phyloP scores from a whole-genome alignment of 805 yeast species.

The Myxozyma lipomycoides region DNA sequence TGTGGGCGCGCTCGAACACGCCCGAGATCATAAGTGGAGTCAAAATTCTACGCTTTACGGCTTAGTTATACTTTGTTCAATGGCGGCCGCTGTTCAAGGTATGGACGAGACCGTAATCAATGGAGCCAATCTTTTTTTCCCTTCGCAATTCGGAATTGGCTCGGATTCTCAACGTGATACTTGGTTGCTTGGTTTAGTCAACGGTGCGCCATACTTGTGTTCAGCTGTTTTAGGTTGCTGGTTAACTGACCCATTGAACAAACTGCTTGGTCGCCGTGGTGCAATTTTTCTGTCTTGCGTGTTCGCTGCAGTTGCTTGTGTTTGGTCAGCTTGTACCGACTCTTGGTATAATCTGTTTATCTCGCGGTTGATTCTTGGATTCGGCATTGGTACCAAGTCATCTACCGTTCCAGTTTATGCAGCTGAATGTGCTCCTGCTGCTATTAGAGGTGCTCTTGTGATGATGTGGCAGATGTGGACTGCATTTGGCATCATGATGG shows the following conservation, averaged over 20 bases:
- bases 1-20: slow-evolving; percentile 40
- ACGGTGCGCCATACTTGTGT: slow-evolving; percentile 63
- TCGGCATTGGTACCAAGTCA: slow-evolving; percentile 64
- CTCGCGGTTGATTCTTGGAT: slow-evolving; percentile 56
- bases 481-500: slow-evolving; percentile 70
- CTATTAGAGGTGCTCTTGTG: slow-evolving; percentile 59
- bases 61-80: slow-evolving; percentile 56
- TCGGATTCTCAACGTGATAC: slow-evolving; percentile 34
- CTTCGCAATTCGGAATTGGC: slow-evolving; percentile 45
- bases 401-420: slow-evolving; percentile 66
- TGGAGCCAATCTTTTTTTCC: slow-evolving; percentile 59
- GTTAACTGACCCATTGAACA: slow-evolving; percentile 51
- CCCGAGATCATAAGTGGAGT: slow-evolving; percentile 46
- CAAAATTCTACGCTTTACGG: slow-evolving; percentile 44
- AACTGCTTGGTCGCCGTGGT: slow-evolving; percentile 55
- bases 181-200: slow-evolving; percentile 56
- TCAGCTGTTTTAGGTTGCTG: slow-evolving; percentile 56
- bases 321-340: slow-evolving; percentile 62
- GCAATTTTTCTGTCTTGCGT: slow-evolving; percentile 55
- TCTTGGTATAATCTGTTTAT: slow-evolving; percentile 59
- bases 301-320: slow-evolving; percentile 55
- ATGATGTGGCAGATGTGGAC: slow-evolving; percentile 74
- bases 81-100: slow-evolving; percentile 68
- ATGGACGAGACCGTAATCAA: slow-evolving; percentile 71
- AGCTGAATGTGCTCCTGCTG: slow-evolving; percentile 59